A percentile compares a stretch with the other conserved stretches of the same genome.
Evolutionary conservation across 495 filamentous ascomycete genomes (phyloP).

Genomic region (Trichoderma parareesei): DNA sequence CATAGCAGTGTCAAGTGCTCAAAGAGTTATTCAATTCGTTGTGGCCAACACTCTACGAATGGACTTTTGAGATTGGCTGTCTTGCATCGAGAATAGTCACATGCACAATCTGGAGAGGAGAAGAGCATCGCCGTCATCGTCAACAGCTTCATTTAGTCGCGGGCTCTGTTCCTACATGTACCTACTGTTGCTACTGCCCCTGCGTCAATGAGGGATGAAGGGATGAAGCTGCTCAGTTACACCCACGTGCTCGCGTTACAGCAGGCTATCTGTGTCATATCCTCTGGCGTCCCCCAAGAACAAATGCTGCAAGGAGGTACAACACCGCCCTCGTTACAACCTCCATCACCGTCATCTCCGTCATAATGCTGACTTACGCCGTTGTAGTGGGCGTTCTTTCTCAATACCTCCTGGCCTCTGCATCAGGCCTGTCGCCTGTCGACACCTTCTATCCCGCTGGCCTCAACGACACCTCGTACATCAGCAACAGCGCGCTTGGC

Average conservation of each 20-base stretch:
- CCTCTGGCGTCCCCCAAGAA: not conserved
- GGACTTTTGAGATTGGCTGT: too few relatives aligned
- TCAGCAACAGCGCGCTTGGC: not conserved
- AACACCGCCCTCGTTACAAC: not conserved
- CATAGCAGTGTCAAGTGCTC: too few relatives aligned
- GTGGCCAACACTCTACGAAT: too few relatives aligned
- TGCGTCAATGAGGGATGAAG: not conserved
- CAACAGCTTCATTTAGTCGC: too few relatives aligned
- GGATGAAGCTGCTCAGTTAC: not conserved
- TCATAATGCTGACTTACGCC: not conserved
- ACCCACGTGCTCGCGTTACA: not conserved
- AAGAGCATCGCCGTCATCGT: too few relatives aligned
- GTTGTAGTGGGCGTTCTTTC: not conserved
- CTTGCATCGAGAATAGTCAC: too few relatives aligned
- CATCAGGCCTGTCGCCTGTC: not conserved
- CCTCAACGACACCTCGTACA: not conserved
- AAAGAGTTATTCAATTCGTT: too few relatives aligned
- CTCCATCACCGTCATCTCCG: not conserved
- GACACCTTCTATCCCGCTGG: not conserved
- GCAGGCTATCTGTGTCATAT: not conserved
- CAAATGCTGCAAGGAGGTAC: not conserved
- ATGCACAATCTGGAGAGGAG: too few relatives aligned
- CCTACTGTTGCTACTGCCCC: not conserved
- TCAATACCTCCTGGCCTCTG: not conserved
- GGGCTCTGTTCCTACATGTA: too few relatives aligned